These are phyloP conservation scores for Solanum corneliomulleri DNA, from an alignment of 257 asterid genomes.

Conservation along the genomic window DNA sequence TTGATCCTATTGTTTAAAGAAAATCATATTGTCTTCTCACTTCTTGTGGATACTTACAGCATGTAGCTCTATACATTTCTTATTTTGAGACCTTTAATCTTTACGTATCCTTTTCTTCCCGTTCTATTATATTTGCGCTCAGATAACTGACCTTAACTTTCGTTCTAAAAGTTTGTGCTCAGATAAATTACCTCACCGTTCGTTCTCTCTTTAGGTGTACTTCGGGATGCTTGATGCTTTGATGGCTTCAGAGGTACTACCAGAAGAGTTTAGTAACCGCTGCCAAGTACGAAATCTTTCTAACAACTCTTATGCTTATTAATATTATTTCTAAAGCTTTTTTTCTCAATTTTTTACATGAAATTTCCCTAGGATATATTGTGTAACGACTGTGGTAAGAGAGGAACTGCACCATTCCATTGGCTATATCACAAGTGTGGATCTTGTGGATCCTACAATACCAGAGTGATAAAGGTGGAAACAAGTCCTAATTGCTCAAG, in stretches of 20 bases:
- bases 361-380: conserved; percentile 47
- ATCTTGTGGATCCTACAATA: conserved; percentile 71
- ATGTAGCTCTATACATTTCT: not conserved
- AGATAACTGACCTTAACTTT: too few relatives aligned
- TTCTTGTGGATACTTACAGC: not conserved
- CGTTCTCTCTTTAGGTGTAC: conserved; percentile 45
- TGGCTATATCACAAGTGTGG: conserved; percentile 96
- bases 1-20: not conserved
- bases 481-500: conserved; percentile 40
- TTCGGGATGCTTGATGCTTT: conserved; percentile 94
- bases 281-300: conserved; percentile 43
- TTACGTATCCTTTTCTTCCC: not conserved
- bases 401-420: conserved; percentile 77
- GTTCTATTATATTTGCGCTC: not conserved
- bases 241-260: conserved; percentile 87
- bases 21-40: not conserved
- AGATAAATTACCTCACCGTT: not conserved
- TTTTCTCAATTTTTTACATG: not conserved
- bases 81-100: not conserved
- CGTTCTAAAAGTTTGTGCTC: not conserved
- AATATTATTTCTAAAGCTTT: not conserved
- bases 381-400: conserved; percentile 82
- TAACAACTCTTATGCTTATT: not conserved
- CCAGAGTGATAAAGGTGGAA: conserved; percentile 84
- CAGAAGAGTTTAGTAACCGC: conserved; percentile 78